These are phyloP conservation scores for Colletotrichum somersetense DNA, from an alignment of 2,329 filamentous ascomycete genomes.

Conservation along the genomic window DNA sequence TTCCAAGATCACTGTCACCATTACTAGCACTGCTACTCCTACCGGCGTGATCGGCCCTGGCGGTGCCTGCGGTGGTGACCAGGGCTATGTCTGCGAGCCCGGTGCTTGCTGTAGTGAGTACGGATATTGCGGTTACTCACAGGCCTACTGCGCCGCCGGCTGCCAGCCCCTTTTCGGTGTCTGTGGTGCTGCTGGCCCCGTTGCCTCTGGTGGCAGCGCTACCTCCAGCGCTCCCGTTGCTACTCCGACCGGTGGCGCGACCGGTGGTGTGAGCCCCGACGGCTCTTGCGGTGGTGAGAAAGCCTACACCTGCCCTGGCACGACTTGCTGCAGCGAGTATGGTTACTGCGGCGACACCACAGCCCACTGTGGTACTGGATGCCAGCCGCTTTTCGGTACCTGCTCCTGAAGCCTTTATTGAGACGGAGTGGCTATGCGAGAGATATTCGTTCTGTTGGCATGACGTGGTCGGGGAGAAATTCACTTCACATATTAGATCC, in stretches of 20 bases:
- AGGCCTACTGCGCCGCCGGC: conserved; percentile 42
- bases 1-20: conserved; percentile 32
- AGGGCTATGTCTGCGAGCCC: conserved; percentile 38
- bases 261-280: conserved; percentile 38
- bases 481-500: conserved; percentile 16
- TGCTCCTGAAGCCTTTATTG: conserved; percentile 13
- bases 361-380: conserved; percentile 43
- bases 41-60: conserved; percentile 39
- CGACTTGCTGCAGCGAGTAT: conserved; percentile 43
- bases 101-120: conserved; percentile 43
- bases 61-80: conserved; percentile 38
- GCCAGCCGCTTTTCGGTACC: conserved; percentile 37
- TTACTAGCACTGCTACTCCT: conserved; percentile 42
- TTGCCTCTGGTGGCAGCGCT: conserved; percentile 15
- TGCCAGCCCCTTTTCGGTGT: conserved; percentile 43
- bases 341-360: conserved; percentile 43
- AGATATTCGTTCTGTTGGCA: not conserved
- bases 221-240: conserved; percentile 30
- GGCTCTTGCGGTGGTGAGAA: conserved; percentile 34
- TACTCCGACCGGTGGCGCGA: conserved; percentile 28
- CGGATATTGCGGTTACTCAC: conserved; percentile 43
- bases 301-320: conserved; percentile 24
- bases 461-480: not conserved
- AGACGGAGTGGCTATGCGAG: not conserved
- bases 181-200: conserved; percentile 38